Conservation (phyloP, 164 flowering plant species). For the Santalum album region DNA sequence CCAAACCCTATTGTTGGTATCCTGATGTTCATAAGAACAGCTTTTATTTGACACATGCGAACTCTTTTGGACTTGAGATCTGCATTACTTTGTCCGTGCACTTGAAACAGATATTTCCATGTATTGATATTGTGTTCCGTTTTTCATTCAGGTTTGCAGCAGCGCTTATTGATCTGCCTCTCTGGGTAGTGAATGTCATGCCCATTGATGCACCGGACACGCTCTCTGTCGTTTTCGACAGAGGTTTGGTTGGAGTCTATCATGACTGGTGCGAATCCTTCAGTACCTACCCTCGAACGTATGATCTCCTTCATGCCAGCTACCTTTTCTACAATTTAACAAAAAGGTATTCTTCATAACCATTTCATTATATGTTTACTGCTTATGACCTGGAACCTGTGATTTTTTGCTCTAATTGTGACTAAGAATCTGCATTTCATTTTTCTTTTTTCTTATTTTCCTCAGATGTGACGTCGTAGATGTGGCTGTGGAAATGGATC, state of each 20-base stretch:
- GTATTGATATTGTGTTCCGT: background rate
- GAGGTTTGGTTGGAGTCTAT: conserved; percentile 81
- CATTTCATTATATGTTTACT: background rate
- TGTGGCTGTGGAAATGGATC: conserved; percentile 70
- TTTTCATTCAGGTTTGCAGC: conserved; percentile 74
- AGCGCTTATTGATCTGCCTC: conserved; percentile 50
- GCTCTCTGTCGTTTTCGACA: conserved; percentile 55
- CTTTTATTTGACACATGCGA: no score
- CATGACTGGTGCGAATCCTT: conserved; percentile 93
- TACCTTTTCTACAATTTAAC: conserved; percentile 50
- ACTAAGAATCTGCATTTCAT: conserved; percentile 1
- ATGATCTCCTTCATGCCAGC: conserved; percentile 77
- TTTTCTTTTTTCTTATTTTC: no score
- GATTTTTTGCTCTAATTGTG: no score
- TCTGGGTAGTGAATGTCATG: conserved; percentile 89
- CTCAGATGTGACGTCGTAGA: conserved; percentile 67
- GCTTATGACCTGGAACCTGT: background rate
- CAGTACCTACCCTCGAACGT: conserved; percentile 84
- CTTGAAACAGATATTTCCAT: no score
- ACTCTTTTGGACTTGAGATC: no score
- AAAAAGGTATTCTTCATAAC: conserved; percentile 34
- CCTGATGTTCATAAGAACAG: no score
- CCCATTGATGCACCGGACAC: conserved; percentile 59
- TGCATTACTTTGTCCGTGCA: no score
- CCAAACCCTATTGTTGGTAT: no score